These are phyloP conservation scores for Microcyclospora tardicrescens DNA, from an alignment of 2,329 filamentous ascomycete genomes.

Conservation along the genomic window DNA sequence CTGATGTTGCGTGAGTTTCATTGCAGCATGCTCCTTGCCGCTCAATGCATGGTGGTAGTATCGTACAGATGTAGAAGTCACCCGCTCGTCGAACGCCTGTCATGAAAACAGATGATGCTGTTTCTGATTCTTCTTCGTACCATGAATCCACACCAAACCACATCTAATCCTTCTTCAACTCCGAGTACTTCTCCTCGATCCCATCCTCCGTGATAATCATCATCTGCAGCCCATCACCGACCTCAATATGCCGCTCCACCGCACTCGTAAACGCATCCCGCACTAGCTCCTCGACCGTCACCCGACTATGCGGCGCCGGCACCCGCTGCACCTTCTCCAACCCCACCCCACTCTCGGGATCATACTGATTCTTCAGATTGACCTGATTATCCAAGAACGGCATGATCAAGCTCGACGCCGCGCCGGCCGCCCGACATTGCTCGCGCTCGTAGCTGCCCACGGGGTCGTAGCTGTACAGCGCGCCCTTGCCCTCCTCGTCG, in stretches of 20 bases:
- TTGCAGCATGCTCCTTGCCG: too few species aligned
- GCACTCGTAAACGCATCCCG: conserved; percentile 97
- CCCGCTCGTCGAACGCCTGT: too few species aligned
- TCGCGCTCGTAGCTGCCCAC: conserved; percentile 97
- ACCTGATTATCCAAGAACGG: conserved; percentile 99
- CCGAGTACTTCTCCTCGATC: conserved; percentile 71
- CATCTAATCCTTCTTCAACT: conserved; percentile 72
- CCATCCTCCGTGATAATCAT: conserved; percentile 80
- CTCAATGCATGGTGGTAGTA: too few species aligned
- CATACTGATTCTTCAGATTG: conserved; percentile 98
- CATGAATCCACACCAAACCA: background rate
- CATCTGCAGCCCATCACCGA: conserved; percentile 92
- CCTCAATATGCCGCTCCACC: conserved; percentile 97
- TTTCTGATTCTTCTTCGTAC: too few species aligned
- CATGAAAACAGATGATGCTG: background rate
- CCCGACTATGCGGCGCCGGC: conserved; percentile 53
- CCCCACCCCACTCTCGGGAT: conserved; percentile 72
- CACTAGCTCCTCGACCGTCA: conserved; percentile 72
- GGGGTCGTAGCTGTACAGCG: conserved; percentile 93
- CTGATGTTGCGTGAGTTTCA: too few species aligned
- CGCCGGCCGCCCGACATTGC: conserved; percentile 86
- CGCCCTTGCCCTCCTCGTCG: conserved; percentile 87
- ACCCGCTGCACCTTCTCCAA: conserved; percentile 64
- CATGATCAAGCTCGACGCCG: conserved; percentile 83
- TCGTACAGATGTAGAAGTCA: too few species aligned